These are phyloP conservation scores for Sordariomycetes sp. DNA, from an alignment of 2,329 filamentous ascomycete genomes.

Conservation along the genomic window DNA sequence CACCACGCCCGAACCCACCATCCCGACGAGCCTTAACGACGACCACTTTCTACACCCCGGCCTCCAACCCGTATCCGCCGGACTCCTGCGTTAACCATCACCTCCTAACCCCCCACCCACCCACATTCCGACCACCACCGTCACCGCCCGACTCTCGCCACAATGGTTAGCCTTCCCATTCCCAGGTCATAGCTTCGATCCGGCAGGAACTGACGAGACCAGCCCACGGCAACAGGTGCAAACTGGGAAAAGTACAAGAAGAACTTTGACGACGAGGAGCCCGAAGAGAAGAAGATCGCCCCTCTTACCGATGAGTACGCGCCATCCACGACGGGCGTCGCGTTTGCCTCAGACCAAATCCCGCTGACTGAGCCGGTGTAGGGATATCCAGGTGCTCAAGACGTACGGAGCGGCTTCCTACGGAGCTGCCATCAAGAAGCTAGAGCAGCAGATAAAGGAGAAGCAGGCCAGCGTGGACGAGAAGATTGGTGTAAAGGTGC, in stretches of 20 bases:
- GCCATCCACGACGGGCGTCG: slow-evolving; percentile 1
- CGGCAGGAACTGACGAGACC: slow-evolving; percentile 19
- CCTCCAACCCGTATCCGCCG: neutral
- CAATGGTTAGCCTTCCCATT: neutral
- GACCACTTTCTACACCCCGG: neutral
- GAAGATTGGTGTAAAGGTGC: slow-evolving; percentile 82
- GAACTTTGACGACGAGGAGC: slow-evolving; percentile 89
- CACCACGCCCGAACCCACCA: neutral
- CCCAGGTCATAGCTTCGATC: neutral
- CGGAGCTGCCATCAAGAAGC: slow-evolving; percentile 83
- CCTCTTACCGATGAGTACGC: slow-evolving; percentile 90
- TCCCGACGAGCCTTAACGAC: neutral
- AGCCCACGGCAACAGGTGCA: slow-evolving; percentile 88
- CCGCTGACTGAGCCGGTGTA: slow-evolving; percentile 22
- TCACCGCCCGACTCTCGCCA: neutral
- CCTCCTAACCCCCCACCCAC: neutral
- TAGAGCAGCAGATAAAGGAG: slow-evolving; percentile 99
- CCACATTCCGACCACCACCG: neutral
- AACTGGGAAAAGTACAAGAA: slow-evolving; percentile 99
- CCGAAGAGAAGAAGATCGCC: slow-evolving; percentile 99
- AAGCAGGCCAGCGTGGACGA: slow-evolving; percentile 97
- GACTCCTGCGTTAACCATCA: neutral
- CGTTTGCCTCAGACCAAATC: neutral
- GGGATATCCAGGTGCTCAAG: slow-evolving; percentile 98
- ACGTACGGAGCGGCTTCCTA: slow-evolving; percentile 97